These are phyloP conservation scores for Trichophyton mentagrophytes DNA, from an alignment of 2,329 filamentous ascomycete species.

Conservation along the genomic window DNA sequence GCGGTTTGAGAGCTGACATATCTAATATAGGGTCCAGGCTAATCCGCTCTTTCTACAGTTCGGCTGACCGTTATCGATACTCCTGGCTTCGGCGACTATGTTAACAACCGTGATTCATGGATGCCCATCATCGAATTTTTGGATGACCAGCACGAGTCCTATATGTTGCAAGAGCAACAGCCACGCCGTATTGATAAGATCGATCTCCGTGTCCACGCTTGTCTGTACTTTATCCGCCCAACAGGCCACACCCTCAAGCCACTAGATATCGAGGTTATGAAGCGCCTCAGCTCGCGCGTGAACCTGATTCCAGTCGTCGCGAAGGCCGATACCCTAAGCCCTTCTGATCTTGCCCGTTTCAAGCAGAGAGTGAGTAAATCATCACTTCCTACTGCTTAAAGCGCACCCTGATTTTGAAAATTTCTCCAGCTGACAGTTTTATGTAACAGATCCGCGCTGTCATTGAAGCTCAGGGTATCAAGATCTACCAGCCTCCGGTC, in stretches of 20 bases:
- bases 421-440: constrained; percentile 6
- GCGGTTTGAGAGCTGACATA: neutral
- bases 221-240: constrained; percentile 97
- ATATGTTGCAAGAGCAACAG: constrained; percentile 99
- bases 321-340: constrained; percentile 96
- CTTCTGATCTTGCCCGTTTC: constrained; percentile 79
- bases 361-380: constrained; percentile 69
- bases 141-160: constrained; percentile 99
- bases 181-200: constrained; percentile 97
- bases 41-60: constrained; percentile 44
- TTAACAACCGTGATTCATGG: constrained; percentile 99
- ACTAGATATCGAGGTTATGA: constrained; percentile 99
- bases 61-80: constrained; percentile 98
- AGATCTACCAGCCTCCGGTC: constrained; percentile 95
- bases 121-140: constrained; percentile 99
- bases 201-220: constrained; percentile 94
- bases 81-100: constrained; percentile 97
- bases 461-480: constrained; percentile 96
- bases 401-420: neutral
- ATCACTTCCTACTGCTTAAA: neutral
- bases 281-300: constrained; percentile 92
- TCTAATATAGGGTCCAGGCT: constrained; percentile 5
- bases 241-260: constrained; percentile 98
- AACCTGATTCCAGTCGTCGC: constrained; percentile 97
- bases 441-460: constrained; percentile 67